Conservation (phyloP, 345 rosid genomes). For the Populus ilicifolia region DNA sequence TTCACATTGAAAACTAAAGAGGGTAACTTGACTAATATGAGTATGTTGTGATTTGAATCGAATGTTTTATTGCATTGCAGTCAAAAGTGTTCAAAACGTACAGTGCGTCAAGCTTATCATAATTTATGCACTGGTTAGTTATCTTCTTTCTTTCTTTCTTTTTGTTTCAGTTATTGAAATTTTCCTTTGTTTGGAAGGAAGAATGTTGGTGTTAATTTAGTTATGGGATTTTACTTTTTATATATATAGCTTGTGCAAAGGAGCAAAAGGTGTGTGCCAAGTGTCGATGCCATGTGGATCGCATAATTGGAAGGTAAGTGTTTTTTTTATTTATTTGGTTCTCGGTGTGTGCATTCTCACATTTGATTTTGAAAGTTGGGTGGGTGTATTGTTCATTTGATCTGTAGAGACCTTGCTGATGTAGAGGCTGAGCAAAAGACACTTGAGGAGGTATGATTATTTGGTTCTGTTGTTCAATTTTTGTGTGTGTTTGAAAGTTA, state of each 20-base stretch:
- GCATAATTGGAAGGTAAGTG: constrained; percentile 63
- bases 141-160: neutral
- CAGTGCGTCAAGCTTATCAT: constrained; percentile 96
- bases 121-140: constrained; percentile 80
- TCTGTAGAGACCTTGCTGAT: constrained; percentile 58
- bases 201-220: neutral
- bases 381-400: neutral
- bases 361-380: neutral
- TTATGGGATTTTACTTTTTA: neutral
- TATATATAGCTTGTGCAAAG: constrained; percentile 76
- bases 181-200: neutral
- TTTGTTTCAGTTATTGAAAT: neutral
- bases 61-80: constrained; percentile 24
- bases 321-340: neutral
- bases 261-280: constrained; percentile 86
- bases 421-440: constrained; percentile 79
- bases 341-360: neutral
- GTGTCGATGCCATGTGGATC: constrained; percentile 57
- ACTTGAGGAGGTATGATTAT: constrained; percentile 63
- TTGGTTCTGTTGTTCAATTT: neutral
- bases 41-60: neutral
- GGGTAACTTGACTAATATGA: neutral
- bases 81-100: constrained; percentile 63
- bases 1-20: neutral
- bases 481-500: neutral